phyloP scores from a whole-genome alignment of 2,329 filamentous ascomycete genomes.

The Cladosporium sp. region DNA sequence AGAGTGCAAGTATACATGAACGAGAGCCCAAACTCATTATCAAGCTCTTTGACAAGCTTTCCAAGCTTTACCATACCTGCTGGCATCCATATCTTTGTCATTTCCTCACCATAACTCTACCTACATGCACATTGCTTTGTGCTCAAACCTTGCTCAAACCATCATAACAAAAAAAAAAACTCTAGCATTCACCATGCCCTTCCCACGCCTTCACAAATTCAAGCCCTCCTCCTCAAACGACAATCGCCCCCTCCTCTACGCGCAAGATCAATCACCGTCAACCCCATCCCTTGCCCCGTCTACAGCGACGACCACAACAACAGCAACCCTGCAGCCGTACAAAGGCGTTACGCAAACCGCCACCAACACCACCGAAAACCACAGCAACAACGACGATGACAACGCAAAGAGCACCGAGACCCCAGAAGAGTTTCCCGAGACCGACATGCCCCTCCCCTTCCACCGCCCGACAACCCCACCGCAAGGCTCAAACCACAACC shows the following conservation, averaged over 20 bases:
- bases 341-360: neutral
- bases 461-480: slow-evolving; percentile 1
- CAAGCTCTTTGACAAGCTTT: no score
- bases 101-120: neutral
- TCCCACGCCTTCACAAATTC: neutral
- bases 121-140: neutral
- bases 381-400: neutral
- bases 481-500: neutral
- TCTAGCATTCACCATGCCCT: slow-evolving; percentile 10
- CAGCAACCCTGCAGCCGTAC: neutral
- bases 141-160: no score
- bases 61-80: no score
- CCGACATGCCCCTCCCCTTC: neutral
- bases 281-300: neutral
- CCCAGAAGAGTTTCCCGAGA: no score
- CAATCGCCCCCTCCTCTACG: neutral
- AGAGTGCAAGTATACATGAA: neutral
- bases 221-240: neutral
- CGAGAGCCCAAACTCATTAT: no score
- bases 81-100: no score
- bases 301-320: neutral
- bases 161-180: neutral
- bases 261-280: neutral
- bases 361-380: neutral
- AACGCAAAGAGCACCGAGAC: neutral